Conservation (phyloP, 768 basidiomycete species). For the Collybia mongolica region DNA sequence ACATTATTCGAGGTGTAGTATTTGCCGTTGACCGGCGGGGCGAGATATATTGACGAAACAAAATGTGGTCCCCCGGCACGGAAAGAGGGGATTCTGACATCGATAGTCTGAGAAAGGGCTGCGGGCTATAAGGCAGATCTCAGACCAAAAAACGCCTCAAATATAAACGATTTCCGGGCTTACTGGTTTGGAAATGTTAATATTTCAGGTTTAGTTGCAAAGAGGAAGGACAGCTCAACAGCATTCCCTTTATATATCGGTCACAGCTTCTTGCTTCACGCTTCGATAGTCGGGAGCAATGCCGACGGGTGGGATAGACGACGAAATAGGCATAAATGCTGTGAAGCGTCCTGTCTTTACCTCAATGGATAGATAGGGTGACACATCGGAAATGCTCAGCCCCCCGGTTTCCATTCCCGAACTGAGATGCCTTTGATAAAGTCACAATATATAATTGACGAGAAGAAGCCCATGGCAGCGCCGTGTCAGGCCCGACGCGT, state of each 20-base stretch:
- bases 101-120: conserved; percentile 1
- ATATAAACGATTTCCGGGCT: conserved; percentile 12
- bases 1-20: too few relatives aligned
- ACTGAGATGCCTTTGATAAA: conserved; percentile 9
- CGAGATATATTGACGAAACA: too few relatives aligned
- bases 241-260: conserved; percentile 10
- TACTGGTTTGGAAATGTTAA: conserved; percentile 12
- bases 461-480: too few relatives aligned
- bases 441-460: conserved; percentile 1
- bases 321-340: conserved; percentile 13
- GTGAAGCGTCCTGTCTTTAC: conserved; percentile 6
- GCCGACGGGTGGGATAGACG: conserved; percentile 10
- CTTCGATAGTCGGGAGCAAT: conserved; percentile 13
- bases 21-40: too few relatives aligned
- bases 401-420: conserved; percentile 1
- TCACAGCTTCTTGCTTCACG: conserved; percentile 14
- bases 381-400: conserved; percentile 8
- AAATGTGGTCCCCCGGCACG: too few relatives aligned
- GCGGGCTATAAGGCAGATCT: conserved; percentile 9
- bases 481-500: too few relatives aligned
- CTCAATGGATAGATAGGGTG: conserved; percentile 10
- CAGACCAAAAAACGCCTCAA: neutral
- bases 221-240: conserved; percentile 2
- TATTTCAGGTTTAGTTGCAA: conserved; percentile 11
- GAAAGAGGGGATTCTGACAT: too few relatives aligned